Evolutionary conservation across 1,139 yeast genomes (phyloP), one percentile per base, ranked within the genome.

Genomic region (Chernovozyma aurita): DNA sequence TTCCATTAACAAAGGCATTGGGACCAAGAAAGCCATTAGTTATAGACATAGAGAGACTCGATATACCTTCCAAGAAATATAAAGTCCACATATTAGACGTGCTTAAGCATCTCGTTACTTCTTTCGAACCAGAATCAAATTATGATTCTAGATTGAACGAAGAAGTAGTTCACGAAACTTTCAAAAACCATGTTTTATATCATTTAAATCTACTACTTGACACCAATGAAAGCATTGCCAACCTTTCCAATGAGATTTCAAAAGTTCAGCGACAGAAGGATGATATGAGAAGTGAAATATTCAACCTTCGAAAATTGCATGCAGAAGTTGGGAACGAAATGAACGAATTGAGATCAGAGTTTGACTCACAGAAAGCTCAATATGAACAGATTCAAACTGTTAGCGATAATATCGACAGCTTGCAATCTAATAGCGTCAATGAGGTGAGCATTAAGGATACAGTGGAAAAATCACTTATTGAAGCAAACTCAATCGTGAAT

Each of bases 221-320:
- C 41, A 48, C 57, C n/a, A 66, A 67, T 44, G 57, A 67, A 13
- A 63, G 64, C 18, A 72, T 76, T 30, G 61, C 65, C 32, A 66
- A 67, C 33, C 52, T 75, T 7, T 47, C 64, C 1, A 54, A 52
- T 26, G 66, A 66, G 24, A 60, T 77, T 6, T 40, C 46, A 6
- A 57, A 54, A 24, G 55, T 65, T 2, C 76, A 70, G 42, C 49
- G 49, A 30, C 51, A 56, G 31, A 77, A 77, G 46, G 63, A 65
- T 35, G 62, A 60, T 3, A 43, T 65, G 16, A 50, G 83, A 40
- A 39, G 47, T n/a, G 49, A 59, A 32, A 66, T 76, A 2, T 64
- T 61, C 40, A 60, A 66, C 9, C 44, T 67, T 8, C 55, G 71
- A 34, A 52, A 62, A 30, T 55, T 62, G 11, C 73, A 74, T 37